These are phyloP conservation scores for Aquilaria agallochum DNA, from an alignment of 441 rosid species.

Conservation along the genomic window DNA sequence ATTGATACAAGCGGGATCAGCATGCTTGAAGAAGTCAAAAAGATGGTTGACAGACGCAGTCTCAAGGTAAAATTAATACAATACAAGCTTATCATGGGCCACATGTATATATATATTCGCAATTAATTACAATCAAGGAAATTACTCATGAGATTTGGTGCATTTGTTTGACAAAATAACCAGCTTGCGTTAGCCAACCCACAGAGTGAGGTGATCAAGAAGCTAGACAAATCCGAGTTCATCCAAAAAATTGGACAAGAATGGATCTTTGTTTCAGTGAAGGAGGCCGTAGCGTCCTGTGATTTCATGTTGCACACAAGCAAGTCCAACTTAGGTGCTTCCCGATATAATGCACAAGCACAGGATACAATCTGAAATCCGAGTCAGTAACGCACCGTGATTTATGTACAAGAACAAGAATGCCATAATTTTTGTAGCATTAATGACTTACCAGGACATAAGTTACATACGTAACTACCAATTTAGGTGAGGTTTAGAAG, in stretches of 20 bases:
- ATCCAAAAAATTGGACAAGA: slow-evolving; percentile 34
- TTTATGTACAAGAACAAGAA: too few relatives aligned
- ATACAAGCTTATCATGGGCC: not conserved
- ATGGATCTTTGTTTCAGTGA: slow-evolving; percentile 44
- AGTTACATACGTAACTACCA: too few relatives aligned
- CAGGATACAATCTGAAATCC: slow-evolving; percentile 32
- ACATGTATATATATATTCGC: not conserved
- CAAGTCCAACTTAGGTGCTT: slow-evolving; percentile 22
- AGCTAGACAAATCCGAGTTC: slow-evolving; percentile 38
- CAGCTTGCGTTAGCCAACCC: slow-evolving; percentile 44
- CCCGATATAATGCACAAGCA: slow-evolving; percentile 19
- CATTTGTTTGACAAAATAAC: not conserved
- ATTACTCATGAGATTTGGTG: not conserved
- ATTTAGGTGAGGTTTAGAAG: too few relatives aligned
- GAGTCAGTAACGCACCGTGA: not conserved
- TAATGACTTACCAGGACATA: too few relatives aligned
- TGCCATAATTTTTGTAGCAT: too few relatives aligned
- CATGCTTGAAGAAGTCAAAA: slow-evolving; percentile 52
- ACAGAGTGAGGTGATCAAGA: slow-evolving; percentile 42
- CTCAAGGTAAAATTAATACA: slow-evolving; percentile 34
- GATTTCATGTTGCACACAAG: slow-evolving; percentile 37
- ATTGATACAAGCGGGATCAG: slow-evolving; percentile 61
- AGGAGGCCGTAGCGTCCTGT: slow-evolving; percentile 39
- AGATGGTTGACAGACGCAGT: slow-evolving; percentile 28
- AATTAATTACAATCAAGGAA: not conserved